Evolutionary conservation across 177 flowering plant genomes (phyloP), one percentile per base, ranked within the genome.

Genomic region (Vitis hybrid): DNA sequence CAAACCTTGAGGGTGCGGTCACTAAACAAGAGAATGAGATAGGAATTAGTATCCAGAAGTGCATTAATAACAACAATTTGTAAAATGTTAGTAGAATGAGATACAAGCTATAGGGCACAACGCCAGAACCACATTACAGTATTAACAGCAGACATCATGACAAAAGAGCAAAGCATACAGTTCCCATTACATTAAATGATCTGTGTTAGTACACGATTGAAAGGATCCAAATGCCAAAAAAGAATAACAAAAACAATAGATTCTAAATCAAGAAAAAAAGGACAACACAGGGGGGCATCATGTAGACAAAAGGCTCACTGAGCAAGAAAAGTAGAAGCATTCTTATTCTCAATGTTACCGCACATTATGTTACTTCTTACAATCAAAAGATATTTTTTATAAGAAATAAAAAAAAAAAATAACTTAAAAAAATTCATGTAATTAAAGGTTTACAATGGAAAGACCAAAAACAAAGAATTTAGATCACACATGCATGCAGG

Each of bases 1-100:
- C 99, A 95, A 0, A 95, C 88, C 83, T 88, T 93, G 62, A 95
- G 74, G 4, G 93, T 91, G 46, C 84, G 89, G 79, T 95, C 99
- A 77, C 97, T 93, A 68, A 64, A 67, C 13, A 70, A 70, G 24
- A 73, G n/a, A n/a, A 61, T 15, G 60, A 67, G 62, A 64, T 18
- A 69, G 57, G 21, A 56, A 60, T 6, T 49, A 58, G 6, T 8
- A 64, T 51, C 51, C 24, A 51, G 27, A 18, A 56, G 32, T 55
- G 51, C 21, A 50, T 54, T 13, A 54, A 54, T 54, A 19, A 6
- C 27, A 57, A 57, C 10, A 57, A 57, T 57, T 10, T 18, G 60
- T 57, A 57, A 57, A 3, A 18, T 5, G 11, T 2, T 27, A 46
- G 18, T 24, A 3, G 50, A 27, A 19, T 24, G 21, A 14, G 11